A percentile compares a stretch with the other conserved stretches of the same genome.
Conservation (phyloP, 2,329 filamentous ascomycete species). For the Geosmithia morbida region DNA sequence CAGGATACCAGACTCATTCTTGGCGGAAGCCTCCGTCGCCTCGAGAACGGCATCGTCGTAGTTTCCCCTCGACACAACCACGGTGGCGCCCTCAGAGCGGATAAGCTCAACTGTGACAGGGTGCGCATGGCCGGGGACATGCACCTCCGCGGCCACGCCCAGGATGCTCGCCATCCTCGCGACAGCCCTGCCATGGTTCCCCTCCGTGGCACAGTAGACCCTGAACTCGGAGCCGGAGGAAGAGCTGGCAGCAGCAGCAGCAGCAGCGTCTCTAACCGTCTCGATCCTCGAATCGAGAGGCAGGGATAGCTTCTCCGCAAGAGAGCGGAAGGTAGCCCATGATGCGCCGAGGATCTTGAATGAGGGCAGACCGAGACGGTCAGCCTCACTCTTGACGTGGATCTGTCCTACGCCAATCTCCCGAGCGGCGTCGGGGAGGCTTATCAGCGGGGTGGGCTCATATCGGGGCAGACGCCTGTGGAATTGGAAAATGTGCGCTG, state of each 20-base stretch:
- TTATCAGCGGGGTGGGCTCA: conserved; percentile 32
- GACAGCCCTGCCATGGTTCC: conserved; percentile 64
- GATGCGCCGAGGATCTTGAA: conserved; percentile 74
- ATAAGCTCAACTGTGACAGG: conserved; percentile 38
- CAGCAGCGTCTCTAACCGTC: conserved; percentile 22
- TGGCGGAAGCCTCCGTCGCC: conserved; percentile 27
- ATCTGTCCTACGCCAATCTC: conserved; percentile 40
- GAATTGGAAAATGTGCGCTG: conserved; percentile 22
- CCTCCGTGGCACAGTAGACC: conserved; percentile 55
- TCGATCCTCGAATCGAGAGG: conserved; percentile 25
- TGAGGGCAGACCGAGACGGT: conserved; percentile 49
- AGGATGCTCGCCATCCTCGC: conserved; percentile 52
- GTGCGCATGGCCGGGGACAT: conserved; percentile 47
- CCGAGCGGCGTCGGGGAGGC: conserved; percentile 35
- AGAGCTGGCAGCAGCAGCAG: too few species aligned
- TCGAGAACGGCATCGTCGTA: conserved; percentile 50
- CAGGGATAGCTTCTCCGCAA: conserved; percentile 29
- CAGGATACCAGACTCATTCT: conserved; percentile 29
- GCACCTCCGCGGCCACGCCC: conserved; percentile 38
- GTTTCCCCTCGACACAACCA: conserved; percentile 37
- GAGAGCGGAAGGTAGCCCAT: conserved; percentile 51
- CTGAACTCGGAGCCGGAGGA: neutral
- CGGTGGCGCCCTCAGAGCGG: conserved; percentile 43
- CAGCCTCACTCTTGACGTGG: conserved; percentile 54
- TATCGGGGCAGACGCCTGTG: conserved; percentile 45